Percentiles rank a stretch among this genome's conserved stretches.
Conservation (phyloP, 1,284 basidiomycete genomes). For the Fomitopsis schrenkii region DNA sequence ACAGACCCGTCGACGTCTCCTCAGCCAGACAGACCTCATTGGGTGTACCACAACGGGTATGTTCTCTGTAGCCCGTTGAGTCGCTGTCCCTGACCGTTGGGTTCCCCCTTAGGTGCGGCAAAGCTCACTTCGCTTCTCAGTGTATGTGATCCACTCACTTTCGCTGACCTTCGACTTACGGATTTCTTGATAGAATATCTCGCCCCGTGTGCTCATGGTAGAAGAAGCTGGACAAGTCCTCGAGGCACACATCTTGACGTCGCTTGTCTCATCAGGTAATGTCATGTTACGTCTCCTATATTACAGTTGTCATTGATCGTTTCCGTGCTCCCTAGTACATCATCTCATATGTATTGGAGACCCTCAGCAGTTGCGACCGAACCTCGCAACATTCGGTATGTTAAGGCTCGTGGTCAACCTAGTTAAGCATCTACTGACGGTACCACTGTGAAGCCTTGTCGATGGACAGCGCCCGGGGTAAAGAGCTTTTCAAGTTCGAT, state of each 20-base stretch:
- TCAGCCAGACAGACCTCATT: conserved; percentile 51
- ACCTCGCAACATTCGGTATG: conserved; percentile 59
- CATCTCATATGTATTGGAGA: conserved; percentile 24
- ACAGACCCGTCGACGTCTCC: conserved; percentile 27
- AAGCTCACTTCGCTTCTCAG: conserved; percentile 54
- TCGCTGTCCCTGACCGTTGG: background rate
- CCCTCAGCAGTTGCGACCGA: conserved; percentile 63
- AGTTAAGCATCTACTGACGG: background rate
- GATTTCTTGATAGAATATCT: conserved; percentile 25
- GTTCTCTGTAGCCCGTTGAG: background rate
- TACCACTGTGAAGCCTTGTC: conserved; percentile 30
- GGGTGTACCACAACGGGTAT: conserved; percentile 69
- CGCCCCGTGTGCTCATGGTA: conserved; percentile 28
- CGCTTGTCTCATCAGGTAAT: conserved; percentile 42
- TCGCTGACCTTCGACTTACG: background rate
- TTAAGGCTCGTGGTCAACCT: background rate
- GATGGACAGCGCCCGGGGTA: conserved; percentile 34
- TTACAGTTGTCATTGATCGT: background rate
- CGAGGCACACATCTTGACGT: conserved; percentile 67
- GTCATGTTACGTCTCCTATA: background rate
- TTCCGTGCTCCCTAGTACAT: conserved; percentile 7
- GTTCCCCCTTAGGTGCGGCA: conserved; percentile 48
- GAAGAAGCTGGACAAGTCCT: conserved; percentile 74
- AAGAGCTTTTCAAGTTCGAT: conserved; percentile 38
- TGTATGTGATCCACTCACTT: conserved; percentile 28